phyloP scores from a whole-genome alignment of 345 rosid genomes.

The Salix dunnii region DNA sequence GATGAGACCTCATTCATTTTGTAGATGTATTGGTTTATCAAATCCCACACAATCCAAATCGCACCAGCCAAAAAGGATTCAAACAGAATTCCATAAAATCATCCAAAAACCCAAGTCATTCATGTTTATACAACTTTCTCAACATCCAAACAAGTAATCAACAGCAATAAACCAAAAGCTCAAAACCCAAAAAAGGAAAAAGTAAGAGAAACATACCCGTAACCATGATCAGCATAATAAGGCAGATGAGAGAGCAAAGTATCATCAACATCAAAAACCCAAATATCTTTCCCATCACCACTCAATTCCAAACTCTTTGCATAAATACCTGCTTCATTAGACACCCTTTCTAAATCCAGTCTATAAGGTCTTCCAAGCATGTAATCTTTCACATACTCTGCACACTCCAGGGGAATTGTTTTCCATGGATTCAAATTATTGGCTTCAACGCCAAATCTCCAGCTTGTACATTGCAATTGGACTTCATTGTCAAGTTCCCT shows the following conservation, averaged over 20 bases:
- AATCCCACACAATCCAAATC: not conserved
- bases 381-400: constrained; percentile 62
- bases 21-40: not conserved
- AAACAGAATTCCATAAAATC: not conserved
- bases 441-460: constrained; percentile 86
- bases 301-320: constrained; percentile 50
- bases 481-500: constrained; percentile 43
- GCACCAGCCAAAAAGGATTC: not conserved
- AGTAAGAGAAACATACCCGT: constrained; percentile 41
- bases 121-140: not conserved
- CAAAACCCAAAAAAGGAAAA: not conserved
- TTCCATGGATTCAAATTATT: constrained; percentile 81
- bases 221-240: constrained; percentile 68
- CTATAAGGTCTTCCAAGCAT: constrained; percentile 58
- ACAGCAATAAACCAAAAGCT: not conserved
- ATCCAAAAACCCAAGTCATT: too few relatives aligned
- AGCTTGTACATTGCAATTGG: constrained; percentile 64
- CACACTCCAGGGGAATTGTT: constrained; percentile 69
- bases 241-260: constrained; percentile 91
- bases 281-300: constrained; percentile 71
- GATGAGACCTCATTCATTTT: too few relatives aligned
- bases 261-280: constrained; percentile 91
- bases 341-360: constrained; percentile 59
- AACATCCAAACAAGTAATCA: not conserved
- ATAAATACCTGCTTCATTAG: constrained; percentile 52